These are phyloP conservation scores for Botrytis porri DNA, from an alignment of 2,329 filamentous ascomycete species.

Conservation along the genomic window DNA sequence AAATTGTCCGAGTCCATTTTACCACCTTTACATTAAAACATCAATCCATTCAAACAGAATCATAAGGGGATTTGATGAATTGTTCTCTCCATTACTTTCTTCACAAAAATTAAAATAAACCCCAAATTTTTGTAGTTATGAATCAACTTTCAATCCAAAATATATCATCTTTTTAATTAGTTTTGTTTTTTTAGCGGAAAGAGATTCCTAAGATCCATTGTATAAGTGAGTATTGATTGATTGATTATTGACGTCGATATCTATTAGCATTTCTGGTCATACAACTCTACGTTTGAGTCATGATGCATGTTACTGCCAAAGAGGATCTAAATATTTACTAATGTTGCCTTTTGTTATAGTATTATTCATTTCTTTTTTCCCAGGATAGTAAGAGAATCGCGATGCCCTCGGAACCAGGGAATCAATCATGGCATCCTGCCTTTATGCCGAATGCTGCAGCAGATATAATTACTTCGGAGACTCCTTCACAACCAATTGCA, in stretches of 20 bases:
- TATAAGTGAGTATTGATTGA: constrained; percentile 29
- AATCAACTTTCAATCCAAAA: background rate
- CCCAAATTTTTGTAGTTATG: constrained; percentile 8
- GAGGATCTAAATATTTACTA: background rate
- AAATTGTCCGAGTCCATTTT: constrained; percentile 6
- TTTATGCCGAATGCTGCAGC: constrained; percentile 47
- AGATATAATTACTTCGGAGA: constrained; percentile 26
- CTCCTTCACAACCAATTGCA: constrained; percentile 6
- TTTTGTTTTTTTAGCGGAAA: constrained; percentile 30
- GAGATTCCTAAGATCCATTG: constrained; percentile 22
- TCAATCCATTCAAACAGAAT: background rate
- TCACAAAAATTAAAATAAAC: background rate
- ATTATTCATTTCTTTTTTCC: constrained; percentile 35
- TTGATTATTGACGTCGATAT: background rate
- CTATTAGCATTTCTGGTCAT: background rate
- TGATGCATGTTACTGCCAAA: background rate
- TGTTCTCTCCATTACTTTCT: background rate
- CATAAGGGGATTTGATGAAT: background rate
- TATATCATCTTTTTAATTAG: constrained; percentile 27
- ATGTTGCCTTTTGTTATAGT: constrained; percentile 21
- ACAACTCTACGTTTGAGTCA: background rate
- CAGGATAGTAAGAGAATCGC: constrained; percentile 22
- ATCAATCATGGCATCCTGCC: constrained; percentile 51
- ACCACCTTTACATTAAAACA: background rate
- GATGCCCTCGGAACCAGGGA: constrained; percentile 46